Base-by-base conservation (phyloP, 2,329 filamentous ascomycete species). In the Xylaria sp. region DNA sequence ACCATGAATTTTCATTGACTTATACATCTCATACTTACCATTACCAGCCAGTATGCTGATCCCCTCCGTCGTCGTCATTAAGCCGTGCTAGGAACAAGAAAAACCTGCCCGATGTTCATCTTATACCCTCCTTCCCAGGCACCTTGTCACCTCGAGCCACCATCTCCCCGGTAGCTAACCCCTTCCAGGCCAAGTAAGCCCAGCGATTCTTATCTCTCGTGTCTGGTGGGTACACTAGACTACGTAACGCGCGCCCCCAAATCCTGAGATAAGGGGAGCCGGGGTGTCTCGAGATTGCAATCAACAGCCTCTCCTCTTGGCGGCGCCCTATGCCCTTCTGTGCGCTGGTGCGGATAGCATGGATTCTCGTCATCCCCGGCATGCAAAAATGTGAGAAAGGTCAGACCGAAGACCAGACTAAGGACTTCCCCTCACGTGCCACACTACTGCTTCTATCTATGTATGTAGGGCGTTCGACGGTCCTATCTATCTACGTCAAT, bases 171-270 rank as follows among this genome's bases (percentile, higher is more conserved):
- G 52, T 15, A 65, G 34, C 64, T 63, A 58, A 60, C 59, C 36
- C 36, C 36, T 18, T 56, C 58, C 10, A 41, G 48, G 48, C 52
- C 57, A 62, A 56, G 53, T 57, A 34, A 68, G 53, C 36, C 46
- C 18, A 23, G 43, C 30, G n/a, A 25, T 25, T 58, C 68, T 70
- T 70, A 70, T 70, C 68, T 70, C 34, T 67, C 61, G 50, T 45
- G 28, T 56, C n/a, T 52, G 36, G 67, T 70, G 65, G 67, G 65
- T 67, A 50, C 50, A 43, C 32, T 50, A 41, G 55, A 58, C 39
- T 57, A 41, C 61, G 53, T 60, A 66, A 39, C 60, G 13, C 25
- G 20, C 18, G 30, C 41, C 52, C 66, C 63, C 52, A 53, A 65
- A 41, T 23, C n/a, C 52, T 32, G 36, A 68, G 66, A 68, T 68